Evolutionary conservation across 2,329 filamentous ascomycete species (phyloP), one percentile per base, ranked within the genome.

Genomic region (Calonectria multiphialidica): DNA sequence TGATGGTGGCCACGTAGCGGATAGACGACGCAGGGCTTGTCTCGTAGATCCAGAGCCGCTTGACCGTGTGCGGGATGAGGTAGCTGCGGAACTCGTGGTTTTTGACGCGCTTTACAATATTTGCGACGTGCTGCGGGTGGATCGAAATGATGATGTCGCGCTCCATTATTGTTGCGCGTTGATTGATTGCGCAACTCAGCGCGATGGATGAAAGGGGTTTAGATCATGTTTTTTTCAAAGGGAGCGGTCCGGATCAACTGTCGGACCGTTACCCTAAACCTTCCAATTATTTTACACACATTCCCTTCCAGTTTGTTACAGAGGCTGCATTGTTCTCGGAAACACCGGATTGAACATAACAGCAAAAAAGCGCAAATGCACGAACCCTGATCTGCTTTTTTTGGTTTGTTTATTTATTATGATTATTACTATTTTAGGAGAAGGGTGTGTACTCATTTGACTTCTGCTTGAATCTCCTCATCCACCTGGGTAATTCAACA

Each of bases 11-110:
- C 86, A 91, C 89, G 74, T 90, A 90, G 72, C 81, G 84, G 12
- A 91, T 78, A 69, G 86, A 83, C 25, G 82, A 85, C 12, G 81
- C 76, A 1, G 89, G 89, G 5, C 80, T 80, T 0, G 85, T 87
- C n/a, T 86, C 83, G 76, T 90, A 91, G 21, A 91, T 83, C 90
- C 90, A 92, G 70, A 90, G 83, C n/a, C 89, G 87, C 8, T 76
- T 80, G 5, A 89, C 87, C 2, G 83, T 81, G 10, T 81, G 75
- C 2, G 88, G 87, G 35, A 91, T 86, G 50, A 83, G 84, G 80
- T 88, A 90, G 33, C 81, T 81, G 61, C 89, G 86, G 71, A 90
- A 90, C 70, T 90, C 87, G 75, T 91, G 87, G 68, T 89, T 86
- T 70, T 88, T 88, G 0, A 74, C 79, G 1, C 87, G 84, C 10